phyloP scores from a whole-genome alignment of 164 flowering plant genomes.

The Aristolochia fimbriata region DNA sequence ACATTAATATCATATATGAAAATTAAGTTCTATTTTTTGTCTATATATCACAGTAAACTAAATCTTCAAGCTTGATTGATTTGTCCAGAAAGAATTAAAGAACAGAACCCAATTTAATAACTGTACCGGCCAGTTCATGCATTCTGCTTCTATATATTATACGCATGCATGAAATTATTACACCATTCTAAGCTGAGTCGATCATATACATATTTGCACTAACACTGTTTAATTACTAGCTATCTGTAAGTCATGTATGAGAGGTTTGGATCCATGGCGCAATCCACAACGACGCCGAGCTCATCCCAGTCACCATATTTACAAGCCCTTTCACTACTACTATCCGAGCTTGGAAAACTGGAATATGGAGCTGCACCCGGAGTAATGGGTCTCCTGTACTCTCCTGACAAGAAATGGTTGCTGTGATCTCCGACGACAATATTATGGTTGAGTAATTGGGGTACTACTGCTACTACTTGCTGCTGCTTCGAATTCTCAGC shows the following conservation, averaged over 20 bases:
- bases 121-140: too few species aligned
- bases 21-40: too few species aligned
- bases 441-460: background rate
- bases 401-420: constrained; percentile 3
- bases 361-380: constrained; percentile 6
- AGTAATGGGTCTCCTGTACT: constrained; percentile 8
- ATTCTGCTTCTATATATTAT: too few species aligned
- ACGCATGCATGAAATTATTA: too few species aligned
- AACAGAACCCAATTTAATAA: too few species aligned
- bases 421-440: constrained; percentile 5
- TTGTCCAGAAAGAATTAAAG: too few species aligned
- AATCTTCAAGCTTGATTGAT: too few species aligned
- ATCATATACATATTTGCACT: background rate
- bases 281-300: constrained; percentile 34
- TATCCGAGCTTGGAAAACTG: constrained; percentile 4
- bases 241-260: background rate
- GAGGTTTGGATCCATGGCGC: constrained; percentile 5
- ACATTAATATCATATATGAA: too few species aligned
- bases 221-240: too few species aligned
- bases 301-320: constrained; percentile 41
- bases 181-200: background rate
- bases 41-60: too few species aligned
- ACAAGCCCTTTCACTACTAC: constrained; percentile 5
- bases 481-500: constrained; percentile 19
- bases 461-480: background rate